phyloP scores from a whole-genome alignment of 768 basidiomycete species.

The Podaxis sp. region DNA sequence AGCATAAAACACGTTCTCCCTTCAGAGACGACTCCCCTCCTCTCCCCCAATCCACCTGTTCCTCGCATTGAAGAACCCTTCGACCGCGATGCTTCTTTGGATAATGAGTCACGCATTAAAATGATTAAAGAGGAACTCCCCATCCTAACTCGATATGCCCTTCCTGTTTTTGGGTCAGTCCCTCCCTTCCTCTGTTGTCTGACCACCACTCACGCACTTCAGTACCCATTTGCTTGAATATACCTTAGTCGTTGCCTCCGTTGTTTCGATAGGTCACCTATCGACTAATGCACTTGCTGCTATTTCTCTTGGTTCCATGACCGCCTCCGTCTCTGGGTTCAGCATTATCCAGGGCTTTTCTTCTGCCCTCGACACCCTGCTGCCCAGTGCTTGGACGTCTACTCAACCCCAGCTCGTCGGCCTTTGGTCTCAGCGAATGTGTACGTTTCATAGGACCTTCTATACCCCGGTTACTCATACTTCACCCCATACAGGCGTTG shows the following conservation, averaged over 20 bases:
- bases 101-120: conserved; percentile 23
- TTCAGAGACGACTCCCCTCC: conserved; percentile 56
- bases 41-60: conserved; percentile 40
- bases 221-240: conserved; percentile 84
- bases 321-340: conserved; percentile 67
- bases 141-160: conserved; percentile 57
- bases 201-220: neutral
- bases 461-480: neutral
- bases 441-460: conserved; percentile 34
- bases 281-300: conserved; percentile 87
- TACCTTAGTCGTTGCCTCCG: conserved; percentile 77
- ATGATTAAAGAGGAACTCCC: conserved; percentile 56
- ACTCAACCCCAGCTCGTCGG: conserved; percentile 79
- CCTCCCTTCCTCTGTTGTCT: conserved; percentile 14
- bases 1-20: conserved; percentile 7
- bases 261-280: conserved; percentile 86
- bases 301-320: conserved; percentile 70
- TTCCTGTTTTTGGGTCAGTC: conserved; percentile 66
- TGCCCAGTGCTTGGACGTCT: conserved; percentile 95
- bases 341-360: conserved; percentile 80
- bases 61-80: conserved; percentile 52
- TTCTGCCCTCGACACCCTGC: conserved; percentile 86
- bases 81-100: conserved; percentile 28
- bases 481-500: conserved; percentile 41
- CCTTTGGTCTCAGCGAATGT: conserved; percentile 87